Conservation (phyloP, 2,329 filamentous ascomycete species). For the Chaetomiaceae sp. region DNA sequence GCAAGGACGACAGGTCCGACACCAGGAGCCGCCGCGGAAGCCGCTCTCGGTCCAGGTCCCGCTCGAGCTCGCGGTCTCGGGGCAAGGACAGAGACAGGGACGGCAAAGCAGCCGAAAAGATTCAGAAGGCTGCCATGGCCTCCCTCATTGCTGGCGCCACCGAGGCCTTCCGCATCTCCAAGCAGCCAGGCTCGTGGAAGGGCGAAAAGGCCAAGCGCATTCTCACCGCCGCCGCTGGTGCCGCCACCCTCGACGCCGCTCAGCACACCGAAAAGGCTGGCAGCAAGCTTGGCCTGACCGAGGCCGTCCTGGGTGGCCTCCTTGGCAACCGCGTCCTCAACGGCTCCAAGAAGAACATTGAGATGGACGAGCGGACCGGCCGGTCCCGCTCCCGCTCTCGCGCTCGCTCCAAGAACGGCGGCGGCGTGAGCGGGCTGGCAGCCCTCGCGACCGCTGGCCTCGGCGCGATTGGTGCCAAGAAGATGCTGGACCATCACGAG, state of each 20-base stretch:
- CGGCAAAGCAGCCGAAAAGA: conserved; percentile 51
- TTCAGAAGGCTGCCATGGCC: conserved; percentile 85
- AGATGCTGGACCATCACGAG: conserved; percentile 45
- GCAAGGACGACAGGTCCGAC: conserved; percentile 38
- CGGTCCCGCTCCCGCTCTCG: conserved; percentile 68
- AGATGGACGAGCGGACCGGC: conserved; percentile 54
- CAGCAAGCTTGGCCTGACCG: conserved; percentile 77
- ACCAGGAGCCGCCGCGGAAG: conserved; percentile 50
- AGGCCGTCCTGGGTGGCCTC: conserved; percentile 84
- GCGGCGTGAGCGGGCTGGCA: conserved; percentile 49
- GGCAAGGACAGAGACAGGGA: conserved; percentile 33
- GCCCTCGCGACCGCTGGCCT: conserved; percentile 60
- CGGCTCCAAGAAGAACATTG: conserved; percentile 65
- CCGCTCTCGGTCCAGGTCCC: conserved; percentile 40
- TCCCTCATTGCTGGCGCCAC: conserved; percentile 85
- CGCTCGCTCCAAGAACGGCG: conserved; percentile 48
- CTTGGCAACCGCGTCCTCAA: conserved; percentile 83
- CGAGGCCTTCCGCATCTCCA: conserved; percentile 86
- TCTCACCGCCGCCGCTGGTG: conserved; percentile 79
- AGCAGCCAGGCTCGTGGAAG: conserved; percentile 83
- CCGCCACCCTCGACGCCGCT: conserved; percentile 78
- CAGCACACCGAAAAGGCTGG: conserved; percentile 68
- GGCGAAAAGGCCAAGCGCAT: conserved; percentile 90
- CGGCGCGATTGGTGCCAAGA: conserved; percentile 59
- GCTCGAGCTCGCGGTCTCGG: conserved; percentile 35